Evolutionary conservation across 108 stramenopile genomes (phyloP).

Genomic region (Pseudonitzschia multiseries): DNA sequence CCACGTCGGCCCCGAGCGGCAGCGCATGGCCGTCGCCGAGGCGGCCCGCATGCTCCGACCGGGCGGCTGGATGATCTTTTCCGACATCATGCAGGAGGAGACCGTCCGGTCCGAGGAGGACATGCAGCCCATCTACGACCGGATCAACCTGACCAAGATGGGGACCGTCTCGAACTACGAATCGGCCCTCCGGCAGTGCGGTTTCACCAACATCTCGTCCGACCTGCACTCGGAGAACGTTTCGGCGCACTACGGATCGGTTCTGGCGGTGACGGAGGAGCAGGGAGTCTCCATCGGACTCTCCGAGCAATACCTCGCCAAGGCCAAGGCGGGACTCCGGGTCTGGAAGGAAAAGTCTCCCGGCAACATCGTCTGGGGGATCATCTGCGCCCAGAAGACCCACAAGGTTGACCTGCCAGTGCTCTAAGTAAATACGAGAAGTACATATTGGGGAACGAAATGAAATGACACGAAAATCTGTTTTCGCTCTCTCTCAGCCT

Average conservation of each 20-base stretch:
- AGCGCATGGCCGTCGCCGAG: slow-evolving; percentile 37
- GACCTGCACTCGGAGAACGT: slow-evolving; percentile 42
- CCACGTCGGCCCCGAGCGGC: slow-evolving; percentile 49
- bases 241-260: slow-evolving; percentile 35
- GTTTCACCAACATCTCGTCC: slow-evolving; percentile 38
- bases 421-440: no score
- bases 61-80: slow-evolving; percentile 50
- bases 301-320: slow-evolving; percentile 28
- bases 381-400: slow-evolving; percentile 47
- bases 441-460: no score
- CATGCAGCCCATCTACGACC: slow-evolving; percentile 44
- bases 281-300: slow-evolving; percentile 31
- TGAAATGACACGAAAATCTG: no score
- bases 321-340: slow-evolving; percentile 34
- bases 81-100: slow-evolving; percentile 45
- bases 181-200: slow-evolving; percentile 25
- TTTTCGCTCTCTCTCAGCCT: no score
- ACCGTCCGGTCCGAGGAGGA: slow-evolving; percentile 16
- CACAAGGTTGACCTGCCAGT: slow-evolving; percentile 32
- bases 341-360: slow-evolving; percentile 41
- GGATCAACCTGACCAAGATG: slow-evolving; percentile 44
- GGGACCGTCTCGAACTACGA: slow-evolving; percentile 44
- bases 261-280: slow-evolving; percentile 33
- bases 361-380: slow-evolving; percentile 44
- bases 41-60: slow-evolving; percentile 48